phyloP scores from a whole-genome alignment of 2,329 filamentous ascomycete genomes.

The Hypoxylon sp. region DNA sequence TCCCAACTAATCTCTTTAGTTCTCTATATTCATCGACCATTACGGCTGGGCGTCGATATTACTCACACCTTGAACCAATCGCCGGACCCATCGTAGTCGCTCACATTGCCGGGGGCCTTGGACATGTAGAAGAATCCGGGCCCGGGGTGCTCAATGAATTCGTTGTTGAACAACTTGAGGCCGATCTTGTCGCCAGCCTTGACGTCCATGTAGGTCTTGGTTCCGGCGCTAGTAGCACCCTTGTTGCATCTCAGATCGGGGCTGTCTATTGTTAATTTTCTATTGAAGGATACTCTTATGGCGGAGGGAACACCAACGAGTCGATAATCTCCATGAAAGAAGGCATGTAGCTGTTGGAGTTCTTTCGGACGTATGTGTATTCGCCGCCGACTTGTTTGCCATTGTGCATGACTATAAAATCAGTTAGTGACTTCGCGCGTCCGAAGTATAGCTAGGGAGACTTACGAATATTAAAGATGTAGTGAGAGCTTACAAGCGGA shows the following conservation, averaged over 20 bases:
- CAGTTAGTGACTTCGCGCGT: conserved; percentile 17
- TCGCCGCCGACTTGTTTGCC: conserved; percentile 60
- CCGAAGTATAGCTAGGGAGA: background rate
- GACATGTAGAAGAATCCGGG: conserved; percentile 62
- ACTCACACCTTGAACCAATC: conserved; percentile 60
- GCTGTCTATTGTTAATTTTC: conserved; percentile 31
- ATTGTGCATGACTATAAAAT: conserved; percentile 58
- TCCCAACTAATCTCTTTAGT: conserved; percentile 46
- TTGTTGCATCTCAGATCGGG: conserved; percentile 62
- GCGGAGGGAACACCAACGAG: conserved; percentile 39
- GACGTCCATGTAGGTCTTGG: conserved; percentile 61
- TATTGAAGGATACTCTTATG: background rate
- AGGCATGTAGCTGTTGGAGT: conserved; percentile 60
- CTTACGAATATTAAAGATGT: conserved; percentile 57
- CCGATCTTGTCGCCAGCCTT: conserved; percentile 65
- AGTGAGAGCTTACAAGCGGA: conserved; percentile 51
- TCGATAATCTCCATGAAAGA: conserved; percentile 57
- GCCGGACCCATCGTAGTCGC: conserved; percentile 62
- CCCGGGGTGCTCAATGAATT: conserved; percentile 64
- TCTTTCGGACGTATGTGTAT: conserved; percentile 64
- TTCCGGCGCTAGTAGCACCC: conserved; percentile 56
- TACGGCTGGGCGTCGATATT: conserved; percentile 9
- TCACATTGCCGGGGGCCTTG: conserved; percentile 60
- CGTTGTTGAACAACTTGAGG: conserved; percentile 66
- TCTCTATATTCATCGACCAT: conserved; percentile 4